These are phyloP conservation scores for Roridomyces roridus DNA, from an alignment of 768 basidiomycete species.

Conservation along the genomic window DNA sequence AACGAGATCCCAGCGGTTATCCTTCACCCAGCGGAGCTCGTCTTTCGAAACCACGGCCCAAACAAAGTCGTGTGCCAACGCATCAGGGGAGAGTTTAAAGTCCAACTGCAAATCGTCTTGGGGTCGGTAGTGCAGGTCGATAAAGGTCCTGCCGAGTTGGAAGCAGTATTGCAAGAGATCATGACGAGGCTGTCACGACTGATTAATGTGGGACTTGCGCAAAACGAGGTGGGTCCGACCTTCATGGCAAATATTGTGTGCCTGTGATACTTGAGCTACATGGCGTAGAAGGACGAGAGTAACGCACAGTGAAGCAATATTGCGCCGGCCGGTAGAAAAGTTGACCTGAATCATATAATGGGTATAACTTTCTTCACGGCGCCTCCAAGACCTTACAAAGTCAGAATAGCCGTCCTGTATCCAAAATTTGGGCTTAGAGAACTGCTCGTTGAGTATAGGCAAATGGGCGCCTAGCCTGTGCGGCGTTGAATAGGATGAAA, in stretches of 20 bases:
- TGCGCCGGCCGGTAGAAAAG: conserved; percentile 88
- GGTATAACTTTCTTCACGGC: too few relatives aligned
- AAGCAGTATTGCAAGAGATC: conserved; percentile 73
- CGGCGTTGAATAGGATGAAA: too few relatives aligned
- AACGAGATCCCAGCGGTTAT: conserved; percentile 87
- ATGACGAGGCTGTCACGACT: conserved; percentile 67
- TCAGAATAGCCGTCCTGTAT: conserved; percentile 76
- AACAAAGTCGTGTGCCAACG: conserved; percentile 68
- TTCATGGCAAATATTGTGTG: too few relatives aligned
- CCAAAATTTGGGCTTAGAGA: conserved; percentile 69
- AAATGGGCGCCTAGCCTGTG: conserved; percentile 72
- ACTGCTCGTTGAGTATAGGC: conserved; percentile 69
- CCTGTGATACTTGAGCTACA: too few relatives aligned
- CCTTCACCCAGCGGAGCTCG: conserved; percentile 71
- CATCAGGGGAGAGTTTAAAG: conserved; percentile 67
- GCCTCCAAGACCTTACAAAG: too few relatives aligned
- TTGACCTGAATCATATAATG: too few relatives aligned
- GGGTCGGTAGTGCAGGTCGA: conserved; percentile 79
- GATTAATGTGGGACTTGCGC: too few relatives aligned
- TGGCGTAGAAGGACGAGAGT: conserved; percentile 57
- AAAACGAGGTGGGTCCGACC: too few relatives aligned
- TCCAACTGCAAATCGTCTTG: conserved; percentile 78
- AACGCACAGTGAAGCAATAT: conserved; percentile 78
- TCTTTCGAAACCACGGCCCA: conserved; percentile 87
- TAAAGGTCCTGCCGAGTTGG: conserved; percentile 65